Conservation (phyloP, 1,139 yeast genomes). For the Eremothecium cymbalariae region DNA sequence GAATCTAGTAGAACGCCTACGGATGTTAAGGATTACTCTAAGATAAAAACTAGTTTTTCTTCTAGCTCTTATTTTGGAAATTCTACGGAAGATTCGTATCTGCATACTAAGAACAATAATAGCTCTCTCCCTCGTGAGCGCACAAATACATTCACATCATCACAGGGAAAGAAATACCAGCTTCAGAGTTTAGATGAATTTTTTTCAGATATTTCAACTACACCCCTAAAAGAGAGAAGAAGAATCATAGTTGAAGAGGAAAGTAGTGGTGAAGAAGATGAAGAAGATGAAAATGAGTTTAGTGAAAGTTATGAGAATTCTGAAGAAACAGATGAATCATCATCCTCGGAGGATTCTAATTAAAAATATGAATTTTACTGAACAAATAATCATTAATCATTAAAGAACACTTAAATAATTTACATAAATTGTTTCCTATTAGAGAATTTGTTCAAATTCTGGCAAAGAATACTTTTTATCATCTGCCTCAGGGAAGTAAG, state of each 20-base stretch:
- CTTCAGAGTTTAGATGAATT: conserved; percentile 81
- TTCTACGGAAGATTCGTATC: neutral
- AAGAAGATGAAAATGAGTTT: conserved; percentile 21
- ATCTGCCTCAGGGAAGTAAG: conserved; percentile 63
- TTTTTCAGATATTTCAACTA: conserved; percentile 49
- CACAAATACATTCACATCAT: conserved; percentile 11
- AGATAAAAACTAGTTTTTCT: conserved; percentile 27
- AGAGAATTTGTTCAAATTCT: conserved; percentile 36
- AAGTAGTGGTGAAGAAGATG: conserved; percentile 26
- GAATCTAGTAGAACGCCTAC: conserved; percentile 19
- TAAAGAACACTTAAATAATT: no score
- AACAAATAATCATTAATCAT: no score
- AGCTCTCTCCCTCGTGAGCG: conserved; percentile 1
- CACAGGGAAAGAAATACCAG: conserved; percentile 38
- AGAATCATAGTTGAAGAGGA: conserved; percentile 32
- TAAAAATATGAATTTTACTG: no score
- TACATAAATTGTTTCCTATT: conserved; percentile 3
- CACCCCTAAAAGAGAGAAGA: conserved; percentile 18
- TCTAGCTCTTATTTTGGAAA: conserved; percentile 19
- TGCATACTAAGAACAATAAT: neutral
- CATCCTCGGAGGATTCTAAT: no score
- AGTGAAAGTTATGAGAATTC: conserved; percentile 29
- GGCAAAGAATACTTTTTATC: conserved; percentile 32
- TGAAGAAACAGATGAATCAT: conserved; percentile 29
- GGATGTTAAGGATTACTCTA: conserved; percentile 26